Conservation (phyloP, 2,329 filamentous ascomycete species). For the Macroventuria anomochaeta region DNA sequence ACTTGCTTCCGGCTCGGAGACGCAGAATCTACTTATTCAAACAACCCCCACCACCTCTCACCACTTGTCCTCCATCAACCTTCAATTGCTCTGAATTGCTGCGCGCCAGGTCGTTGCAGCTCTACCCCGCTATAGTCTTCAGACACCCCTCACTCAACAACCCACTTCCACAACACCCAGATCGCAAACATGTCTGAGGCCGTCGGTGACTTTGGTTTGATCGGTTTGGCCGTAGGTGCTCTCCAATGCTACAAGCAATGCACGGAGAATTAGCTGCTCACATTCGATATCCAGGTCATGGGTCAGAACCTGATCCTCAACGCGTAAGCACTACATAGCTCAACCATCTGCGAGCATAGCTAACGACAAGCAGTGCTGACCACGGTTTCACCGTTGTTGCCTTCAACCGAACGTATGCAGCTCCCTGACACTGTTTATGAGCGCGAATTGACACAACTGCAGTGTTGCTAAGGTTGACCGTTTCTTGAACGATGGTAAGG, state of each 20-base stretch:
- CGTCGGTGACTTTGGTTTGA: conserved; percentile 59
- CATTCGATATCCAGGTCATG: conserved; percentile 47
- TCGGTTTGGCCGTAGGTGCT: conserved; percentile 56
- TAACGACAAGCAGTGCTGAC: conserved; percentile 52
- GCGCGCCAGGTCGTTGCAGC: conserved; percentile 41
- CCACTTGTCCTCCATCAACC: conserved; percentile 32
- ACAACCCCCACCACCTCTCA: conserved; percentile 35
- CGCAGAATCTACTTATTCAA: conserved; percentile 43
- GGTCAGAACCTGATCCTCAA: conserved; percentile 64
- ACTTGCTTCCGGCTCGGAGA: conserved; percentile 38
- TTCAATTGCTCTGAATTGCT: conserved; percentile 36
- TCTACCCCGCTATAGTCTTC: conserved; percentile 36
- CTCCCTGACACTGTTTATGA: neutral
- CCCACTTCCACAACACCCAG: conserved; percentile 16
- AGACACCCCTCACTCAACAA: conserved; percentile 22
- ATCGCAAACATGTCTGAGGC: conserved; percentile 47
- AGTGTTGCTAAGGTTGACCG: conserved; percentile 92
- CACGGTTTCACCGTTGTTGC: conserved; percentile 92
- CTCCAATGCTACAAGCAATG: neutral
- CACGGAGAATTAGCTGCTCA: conserved; percentile 25
- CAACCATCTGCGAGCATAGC: conserved; percentile 26
- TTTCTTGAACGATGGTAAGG: conserved; percentile 75
- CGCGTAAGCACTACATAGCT: conserved; percentile 48
- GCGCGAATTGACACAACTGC: conserved; percentile 28
- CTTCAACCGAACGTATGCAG: conserved; percentile 83